These are phyloP conservation scores for Cenchrus americanus DNA, from an alignment of 176 grass and related monocot genomes.

Conservation along the genomic window DNA sequence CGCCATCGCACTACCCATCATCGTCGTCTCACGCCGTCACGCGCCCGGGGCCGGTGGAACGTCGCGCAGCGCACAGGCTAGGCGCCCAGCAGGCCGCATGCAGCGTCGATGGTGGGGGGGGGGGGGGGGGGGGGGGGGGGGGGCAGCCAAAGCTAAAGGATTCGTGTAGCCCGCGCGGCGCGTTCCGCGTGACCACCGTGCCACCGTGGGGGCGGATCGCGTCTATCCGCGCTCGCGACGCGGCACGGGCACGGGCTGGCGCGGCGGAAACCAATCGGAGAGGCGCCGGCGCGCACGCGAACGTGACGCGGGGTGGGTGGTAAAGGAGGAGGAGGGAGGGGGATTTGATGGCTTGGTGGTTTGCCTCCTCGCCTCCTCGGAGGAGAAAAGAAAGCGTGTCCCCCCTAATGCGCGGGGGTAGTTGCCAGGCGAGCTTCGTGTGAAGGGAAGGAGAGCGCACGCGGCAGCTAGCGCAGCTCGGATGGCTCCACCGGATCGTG, in stretches of 20 bases:
- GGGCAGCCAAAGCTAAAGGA: too few species aligned
- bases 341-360: too few species aligned
- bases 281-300: neutral
- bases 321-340: neutral
- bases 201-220: too few species aligned
- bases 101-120: too few species aligned
- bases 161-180: neutral
- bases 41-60: too few species aligned
- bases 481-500: too few species aligned
- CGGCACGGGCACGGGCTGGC: neutral
- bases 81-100: too few species aligned
- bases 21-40: too few species aligned
- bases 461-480: neutral
- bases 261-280: neutral
- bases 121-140: too few species aligned
- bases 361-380: constrained; percentile 2
- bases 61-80: too few species aligned
- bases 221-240: neutral
- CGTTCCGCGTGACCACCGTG: constrained; percentile 16
- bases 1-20: too few species aligned
- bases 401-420: neutral
- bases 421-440: constrained; percentile 31
- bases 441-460: neutral
- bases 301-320: neutral
- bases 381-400: constrained; percentile 22